Percentiles rank a stretch among this genome's conserved stretches.
These are phyloP conservation scores for Neurospora sp. DNA, from an alignment of 495 filamentous ascomycete genomes.

Conservation along the genomic window DNA sequence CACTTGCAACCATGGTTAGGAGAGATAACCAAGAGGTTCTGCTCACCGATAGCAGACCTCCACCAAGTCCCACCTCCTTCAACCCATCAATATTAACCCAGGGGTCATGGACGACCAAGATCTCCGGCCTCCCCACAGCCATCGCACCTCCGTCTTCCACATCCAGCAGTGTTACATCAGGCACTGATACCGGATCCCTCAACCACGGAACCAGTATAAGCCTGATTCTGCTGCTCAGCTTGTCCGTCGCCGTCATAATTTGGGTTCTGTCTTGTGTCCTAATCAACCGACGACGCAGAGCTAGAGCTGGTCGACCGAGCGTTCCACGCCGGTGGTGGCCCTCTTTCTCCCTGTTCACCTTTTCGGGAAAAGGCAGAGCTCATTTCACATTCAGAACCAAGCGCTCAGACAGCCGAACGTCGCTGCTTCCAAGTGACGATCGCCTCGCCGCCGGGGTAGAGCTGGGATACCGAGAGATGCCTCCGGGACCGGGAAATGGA, in stretches of 20 bases:
- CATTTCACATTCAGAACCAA: background rate
- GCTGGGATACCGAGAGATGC: background rate
- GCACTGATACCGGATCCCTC: background rate
- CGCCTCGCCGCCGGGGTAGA: background rate
- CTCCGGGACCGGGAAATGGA: background rate
- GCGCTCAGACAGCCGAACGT: background rate
- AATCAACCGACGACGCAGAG: slow-evolving; percentile 15
- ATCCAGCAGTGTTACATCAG: background rate
- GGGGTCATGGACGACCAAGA: background rate
- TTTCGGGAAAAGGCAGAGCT: background rate
- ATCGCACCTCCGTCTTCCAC: background rate
- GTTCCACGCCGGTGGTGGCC: background rate
- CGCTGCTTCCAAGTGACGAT: background rate
- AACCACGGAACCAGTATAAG: slow-evolving; percentile 17
- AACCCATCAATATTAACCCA: background rate
- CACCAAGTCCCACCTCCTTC: background rate
- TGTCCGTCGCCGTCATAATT: slow-evolving; percentile 18
- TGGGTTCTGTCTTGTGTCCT: slow-evolving; percentile 12
- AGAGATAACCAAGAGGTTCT: background rate
- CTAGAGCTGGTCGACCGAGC: background rate
- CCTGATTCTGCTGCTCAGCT: slow-evolving; percentile 21
- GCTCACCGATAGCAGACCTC: slow-evolving; percentile 1
- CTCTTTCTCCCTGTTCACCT: background rate
- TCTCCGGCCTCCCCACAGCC: background rate
- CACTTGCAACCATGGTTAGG: background rate